Conservation (phyloP, 2,329 filamentous ascomycete genomes). For the Xylaria sp. region DNA sequence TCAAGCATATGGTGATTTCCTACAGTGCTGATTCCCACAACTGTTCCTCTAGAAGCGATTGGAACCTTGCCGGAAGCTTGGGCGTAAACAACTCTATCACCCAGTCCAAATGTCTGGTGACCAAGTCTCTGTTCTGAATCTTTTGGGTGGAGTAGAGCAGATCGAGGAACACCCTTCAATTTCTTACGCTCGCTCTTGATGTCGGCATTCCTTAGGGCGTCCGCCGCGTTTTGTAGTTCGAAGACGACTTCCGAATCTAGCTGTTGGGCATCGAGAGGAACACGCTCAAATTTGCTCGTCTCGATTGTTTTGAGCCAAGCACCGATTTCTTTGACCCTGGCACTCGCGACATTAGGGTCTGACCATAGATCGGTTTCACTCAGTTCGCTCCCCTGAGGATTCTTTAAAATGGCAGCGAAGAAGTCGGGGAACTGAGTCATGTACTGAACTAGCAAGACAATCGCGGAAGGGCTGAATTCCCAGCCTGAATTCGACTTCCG, state of each 20-base stretch:
- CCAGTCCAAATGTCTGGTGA: conserved; percentile 83
- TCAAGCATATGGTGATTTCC: conserved; percentile 85
- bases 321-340: conserved; percentile 91
- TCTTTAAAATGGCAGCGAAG: conserved; percentile 85
- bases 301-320: conserved; percentile 93
- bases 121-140: conserved; percentile 94
- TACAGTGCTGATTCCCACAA: conserved; percentile 93
- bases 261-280: conserved; percentile 96
- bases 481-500: conserved; percentile 86
- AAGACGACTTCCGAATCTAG: conserved; percentile 91
- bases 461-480: conserved; percentile 91
- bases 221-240: conserved; percentile 79
- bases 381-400: conserved; percentile 86
- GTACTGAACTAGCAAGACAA: conserved; percentile 84
- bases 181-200: conserved; percentile 70
- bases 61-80: conserved; percentile 94
- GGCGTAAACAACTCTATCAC: conserved; percentile 92
- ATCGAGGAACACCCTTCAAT: conserved; percentile 83
- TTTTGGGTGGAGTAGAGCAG: conserved; percentile 88
- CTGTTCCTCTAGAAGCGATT: conserved; percentile 88
- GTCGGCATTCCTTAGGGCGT: conserved; percentile 65
- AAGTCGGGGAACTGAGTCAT: conserved; percentile 97
- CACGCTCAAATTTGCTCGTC: conserved; percentile 90
- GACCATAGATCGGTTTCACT: conserved; percentile 88
- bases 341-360: conserved; percentile 73